Percentiles rank a stretch among this genome's conserved stretches.
Evolutionary conservation across 371 early-diverging fungal genomes (phyloP).

Genomic region (Saksenaea oblongispora): DNA sequence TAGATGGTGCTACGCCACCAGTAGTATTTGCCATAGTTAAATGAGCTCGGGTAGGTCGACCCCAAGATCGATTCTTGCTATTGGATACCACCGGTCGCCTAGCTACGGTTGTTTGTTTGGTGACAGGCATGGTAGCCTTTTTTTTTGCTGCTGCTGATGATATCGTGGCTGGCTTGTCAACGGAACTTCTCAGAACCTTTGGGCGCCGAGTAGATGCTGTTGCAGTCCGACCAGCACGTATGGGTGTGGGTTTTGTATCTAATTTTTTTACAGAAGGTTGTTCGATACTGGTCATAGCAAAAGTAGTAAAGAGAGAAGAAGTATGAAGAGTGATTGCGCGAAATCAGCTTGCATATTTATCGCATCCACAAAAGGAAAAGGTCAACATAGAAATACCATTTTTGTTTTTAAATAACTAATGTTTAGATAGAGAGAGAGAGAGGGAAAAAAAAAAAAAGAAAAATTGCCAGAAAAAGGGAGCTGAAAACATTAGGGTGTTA

Average conservation of each 20-base stretch:
- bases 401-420: not conserved
- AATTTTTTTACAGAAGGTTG: not conserved
- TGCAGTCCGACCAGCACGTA: not conserved
- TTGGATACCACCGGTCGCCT: not conserved
- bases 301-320: not conserved
- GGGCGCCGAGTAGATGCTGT: not conserved
- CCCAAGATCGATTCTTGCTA: not conserved
- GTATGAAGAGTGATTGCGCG: not conserved
- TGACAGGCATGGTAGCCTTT: not conserved
- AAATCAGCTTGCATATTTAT: not conserved
- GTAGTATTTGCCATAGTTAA: not conserved
- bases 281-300: not conserved
- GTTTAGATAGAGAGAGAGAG: not conserved
- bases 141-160: not conserved
- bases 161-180: not conserved
- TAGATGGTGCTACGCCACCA: not conserved
- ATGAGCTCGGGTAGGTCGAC: not conserved
- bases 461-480: constrained; percentile 1
- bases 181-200: not conserved
- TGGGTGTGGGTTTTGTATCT: not conserved
- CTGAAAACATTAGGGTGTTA: not conserved
- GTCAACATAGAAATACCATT: not conserved
- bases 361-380: constrained; percentile 5
- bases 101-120: not conserved
- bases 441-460: not conserved